Percentiles rank a stretch among this genome's conserved stretches.
phyloP scores from a whole-genome alignment of 1,284 basidiomycete genomes.

The Ganoderma lingzhi region DNA sequence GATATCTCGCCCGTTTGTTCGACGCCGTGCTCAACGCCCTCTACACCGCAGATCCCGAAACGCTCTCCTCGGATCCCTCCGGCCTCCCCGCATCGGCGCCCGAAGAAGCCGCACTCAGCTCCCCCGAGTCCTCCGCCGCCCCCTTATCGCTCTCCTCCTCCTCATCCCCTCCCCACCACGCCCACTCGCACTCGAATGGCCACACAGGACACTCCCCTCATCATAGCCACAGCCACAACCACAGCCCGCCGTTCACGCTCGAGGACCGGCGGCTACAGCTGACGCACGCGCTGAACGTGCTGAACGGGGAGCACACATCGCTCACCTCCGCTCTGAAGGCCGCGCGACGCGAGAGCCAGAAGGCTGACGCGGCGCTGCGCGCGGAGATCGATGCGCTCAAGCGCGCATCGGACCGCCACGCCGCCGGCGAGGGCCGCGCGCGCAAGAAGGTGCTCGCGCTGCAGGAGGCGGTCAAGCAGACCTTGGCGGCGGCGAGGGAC shows the following conservation, averaged over 20 bases:
- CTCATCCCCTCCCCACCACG: slow-evolving; percentile 14
- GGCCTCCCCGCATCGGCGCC: slow-evolving; percentile 20
- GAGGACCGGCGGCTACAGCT: slow-evolving; percentile 73
- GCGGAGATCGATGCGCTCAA: slow-evolving; percentile 80
- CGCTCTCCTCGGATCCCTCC: slow-evolving; percentile 25
- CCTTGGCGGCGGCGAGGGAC: slow-evolving; percentile 64
- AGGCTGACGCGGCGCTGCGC: slow-evolving; percentile 74
- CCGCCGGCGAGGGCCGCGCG: slow-evolving; percentile 67
- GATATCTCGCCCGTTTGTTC: slow-evolving; percentile 8
- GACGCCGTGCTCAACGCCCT: slow-evolving; percentile 11
- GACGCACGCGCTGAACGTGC: slow-evolving; percentile 60
- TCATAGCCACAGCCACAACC: neutral
- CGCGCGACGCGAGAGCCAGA: slow-evolving; percentile 76
- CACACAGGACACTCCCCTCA: slow-evolving; percentile 9
- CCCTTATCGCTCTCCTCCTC: slow-evolving; percentile 22
- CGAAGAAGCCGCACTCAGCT: slow-evolving; percentile 23
- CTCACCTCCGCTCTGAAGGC: slow-evolving; percentile 71
- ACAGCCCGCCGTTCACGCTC: slow-evolving; percentile 40
- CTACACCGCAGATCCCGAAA: slow-evolving; percentile 28
- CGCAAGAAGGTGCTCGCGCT: slow-evolving; percentile 80
- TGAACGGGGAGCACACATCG: slow-evolving; percentile 66
- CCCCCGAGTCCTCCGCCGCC: slow-evolving; percentile 26
- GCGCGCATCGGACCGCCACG: slow-evolving; percentile 74
- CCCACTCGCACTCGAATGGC: slow-evolving; percentile 24
- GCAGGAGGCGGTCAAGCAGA: slow-evolving; percentile 78